phyloP scores from a whole-genome alignment of 495 filamentous ascomycete genomes.

The Tuber brumale region DNA sequence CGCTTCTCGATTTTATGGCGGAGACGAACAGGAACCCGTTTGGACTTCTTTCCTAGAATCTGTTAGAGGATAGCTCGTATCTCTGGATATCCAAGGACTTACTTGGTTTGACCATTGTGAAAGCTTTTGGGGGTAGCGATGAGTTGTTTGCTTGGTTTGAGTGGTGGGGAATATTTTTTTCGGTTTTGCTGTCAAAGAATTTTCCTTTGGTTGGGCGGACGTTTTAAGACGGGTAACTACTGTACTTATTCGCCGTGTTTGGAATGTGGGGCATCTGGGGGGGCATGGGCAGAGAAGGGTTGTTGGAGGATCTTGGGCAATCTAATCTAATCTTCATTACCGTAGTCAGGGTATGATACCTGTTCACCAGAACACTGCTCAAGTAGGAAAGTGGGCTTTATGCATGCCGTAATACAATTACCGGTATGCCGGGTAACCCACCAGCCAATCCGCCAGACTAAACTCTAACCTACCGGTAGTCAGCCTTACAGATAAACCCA shows the following conservation, averaged over 20 bases:
- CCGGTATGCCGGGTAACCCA: neutral
- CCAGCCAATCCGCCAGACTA: neutral
- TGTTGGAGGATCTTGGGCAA: neutral
- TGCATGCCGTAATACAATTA: neutral
- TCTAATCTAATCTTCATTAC: neutral
- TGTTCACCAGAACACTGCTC: neutral
- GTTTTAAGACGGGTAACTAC: neutral
- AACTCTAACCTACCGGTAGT: neutral
- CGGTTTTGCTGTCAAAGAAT: neutral
- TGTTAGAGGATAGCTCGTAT: neutral
- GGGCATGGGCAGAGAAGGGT: neutral
- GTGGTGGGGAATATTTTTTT: neutral
- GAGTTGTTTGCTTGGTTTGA: constrained; percentile 1
- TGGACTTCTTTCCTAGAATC: constrained; percentile 76
- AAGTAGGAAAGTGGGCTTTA: neutral
- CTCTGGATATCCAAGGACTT: constrained; percentile 26
- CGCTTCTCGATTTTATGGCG: constrained; percentile 96
- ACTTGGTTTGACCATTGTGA: constrained; percentile 51
- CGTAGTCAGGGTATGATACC: neutral
- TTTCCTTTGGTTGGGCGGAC: neutral
- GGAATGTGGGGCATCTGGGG: neutral
- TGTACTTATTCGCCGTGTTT: neutral
- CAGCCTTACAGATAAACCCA: neutral
- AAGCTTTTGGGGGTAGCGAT: constrained; percentile 1
- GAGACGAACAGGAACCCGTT: constrained; percentile 78